These are phyloP conservation scores for Davidsoniella eucalypti DNA, from an alignment of 2,329 filamentous ascomycete genomes.

Conservation along the genomic window DNA sequence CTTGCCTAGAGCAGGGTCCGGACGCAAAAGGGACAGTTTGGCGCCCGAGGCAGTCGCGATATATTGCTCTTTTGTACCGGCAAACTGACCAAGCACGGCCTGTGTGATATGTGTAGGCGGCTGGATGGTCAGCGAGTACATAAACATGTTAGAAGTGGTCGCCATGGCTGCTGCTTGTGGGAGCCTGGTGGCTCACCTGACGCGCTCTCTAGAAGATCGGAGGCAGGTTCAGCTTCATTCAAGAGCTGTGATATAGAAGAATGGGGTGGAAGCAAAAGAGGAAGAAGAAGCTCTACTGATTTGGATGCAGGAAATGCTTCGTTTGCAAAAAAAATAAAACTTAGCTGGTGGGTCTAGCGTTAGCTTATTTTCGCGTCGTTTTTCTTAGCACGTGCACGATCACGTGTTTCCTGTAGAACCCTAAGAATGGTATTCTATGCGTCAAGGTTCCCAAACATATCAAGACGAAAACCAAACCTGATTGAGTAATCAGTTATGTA, in stretches of 20 bases:
- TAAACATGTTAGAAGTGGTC: constrained; percentile 95
- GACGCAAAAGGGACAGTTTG: constrained; percentile 70
- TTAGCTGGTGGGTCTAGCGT: constrained; percentile 2
- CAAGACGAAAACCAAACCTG: background rate
- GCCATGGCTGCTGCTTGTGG: constrained; percentile 50
- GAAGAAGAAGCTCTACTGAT: background rate
- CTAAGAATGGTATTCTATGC: no score
- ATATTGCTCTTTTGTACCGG: constrained; percentile 92
- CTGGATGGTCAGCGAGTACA: constrained; percentile 94
- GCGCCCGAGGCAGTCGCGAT: constrained; percentile 90
- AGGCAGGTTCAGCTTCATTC: constrained; percentile 12
- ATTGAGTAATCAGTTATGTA: background rate
- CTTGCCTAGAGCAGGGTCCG: constrained; percentile 72
- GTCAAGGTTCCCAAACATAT: background rate
- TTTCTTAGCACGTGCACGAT: background rate
- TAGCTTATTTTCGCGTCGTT: background rate
- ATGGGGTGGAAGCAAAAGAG: background rate
- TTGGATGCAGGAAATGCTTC: constrained; percentile 1
- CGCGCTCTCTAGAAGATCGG: constrained; percentile 8
- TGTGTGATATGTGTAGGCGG: constrained; percentile 77
- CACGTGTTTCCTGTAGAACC: background rate
- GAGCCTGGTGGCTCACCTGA: constrained; percentile 14
- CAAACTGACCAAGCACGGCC: constrained; percentile 87
- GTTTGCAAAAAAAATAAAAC: constrained; percentile 9
- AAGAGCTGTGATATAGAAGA: constrained; percentile 10